A percentile compares a stretch with the other conserved stretches of the same genome.
Evolutionary conservation across 768 basidiomycete species (phyloP).

Genomic region (Mycena vulgaris): DNA sequence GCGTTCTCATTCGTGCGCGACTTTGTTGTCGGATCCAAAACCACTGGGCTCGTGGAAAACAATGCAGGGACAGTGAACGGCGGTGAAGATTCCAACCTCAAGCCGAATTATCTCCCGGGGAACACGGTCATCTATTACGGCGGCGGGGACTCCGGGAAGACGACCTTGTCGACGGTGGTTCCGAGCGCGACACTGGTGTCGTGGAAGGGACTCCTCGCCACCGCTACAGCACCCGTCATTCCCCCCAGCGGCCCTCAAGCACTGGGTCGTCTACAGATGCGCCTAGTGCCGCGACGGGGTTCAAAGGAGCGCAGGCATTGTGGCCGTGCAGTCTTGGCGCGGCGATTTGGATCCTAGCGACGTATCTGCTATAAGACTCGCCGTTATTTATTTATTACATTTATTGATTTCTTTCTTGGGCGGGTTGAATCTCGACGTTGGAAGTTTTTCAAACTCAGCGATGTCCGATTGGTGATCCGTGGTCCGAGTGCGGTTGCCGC

Average conservation of each 20-base stretch:
- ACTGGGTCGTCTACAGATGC: background rate
- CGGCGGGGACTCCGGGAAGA: constrained; percentile 45
- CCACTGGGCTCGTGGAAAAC: constrained; percentile 59
- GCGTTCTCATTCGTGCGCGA: constrained; percentile 61
- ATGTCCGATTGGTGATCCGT: no score
- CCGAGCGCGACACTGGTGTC: constrained; percentile 53
- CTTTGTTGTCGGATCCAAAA: constrained; percentile 64
- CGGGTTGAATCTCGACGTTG: no score
- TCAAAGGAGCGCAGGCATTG: background rate
- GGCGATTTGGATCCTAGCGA: background rate
- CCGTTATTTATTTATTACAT: background rate
- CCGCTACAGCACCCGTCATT: constrained; percentile 38
- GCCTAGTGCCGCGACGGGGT: background rate
- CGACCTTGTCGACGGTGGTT: constrained; percentile 52
- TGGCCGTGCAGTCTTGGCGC: background rate
- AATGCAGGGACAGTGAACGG: constrained; percentile 53
- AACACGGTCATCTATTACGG: constrained; percentile 62
- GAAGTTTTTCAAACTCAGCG: no score
- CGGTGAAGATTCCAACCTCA: constrained; percentile 58
- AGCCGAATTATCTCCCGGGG: constrained; percentile 54
- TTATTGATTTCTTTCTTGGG: constrained; percentile 2
- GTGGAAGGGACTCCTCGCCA: constrained; percentile 49
- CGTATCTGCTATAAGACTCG: background rate
- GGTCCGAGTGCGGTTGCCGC: no score
- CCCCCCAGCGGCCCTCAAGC: constrained; percentile 4